These are phyloP conservation scores for Hypholoma fasciculare DNA, from an alignment of 768 basidiomycete genomes.

Conservation along the genomic window DNA sequence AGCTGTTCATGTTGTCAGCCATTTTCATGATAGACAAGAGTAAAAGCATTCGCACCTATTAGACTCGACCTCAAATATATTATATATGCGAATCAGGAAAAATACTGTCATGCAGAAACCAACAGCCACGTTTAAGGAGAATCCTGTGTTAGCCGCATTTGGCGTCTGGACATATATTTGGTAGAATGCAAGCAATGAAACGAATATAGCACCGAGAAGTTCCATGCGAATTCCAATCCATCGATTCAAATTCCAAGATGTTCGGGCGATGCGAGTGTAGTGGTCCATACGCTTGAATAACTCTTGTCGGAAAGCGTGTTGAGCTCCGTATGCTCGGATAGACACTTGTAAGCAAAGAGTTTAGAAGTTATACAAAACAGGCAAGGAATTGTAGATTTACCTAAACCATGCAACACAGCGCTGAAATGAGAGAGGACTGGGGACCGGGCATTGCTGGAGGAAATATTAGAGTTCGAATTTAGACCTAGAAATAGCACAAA, in stretches of 20 bases:
- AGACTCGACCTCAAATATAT: conserved; percentile 42
- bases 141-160: conserved; percentile 43
- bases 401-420: conserved; percentile 51
- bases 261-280: conserved; percentile 43
- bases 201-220: conserved; percentile 54
- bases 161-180: conserved; percentile 45
- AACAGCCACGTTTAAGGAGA: conserved; percentile 59
- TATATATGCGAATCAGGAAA: conserved; percentile 42
- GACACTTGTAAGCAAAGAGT: conserved; percentile 30
- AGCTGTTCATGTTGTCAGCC: conserved; percentile 19
- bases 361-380: background rate
- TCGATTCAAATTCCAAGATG: conserved; percentile 49
- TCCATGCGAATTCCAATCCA: conserved; percentile 55
- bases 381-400: conserved; percentile 21
- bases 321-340: conserved; percentile 64
- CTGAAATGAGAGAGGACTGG: conserved; percentile 19
- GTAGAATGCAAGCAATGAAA: conserved; percentile 50
- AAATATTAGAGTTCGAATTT: background rate
- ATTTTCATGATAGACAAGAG: background rate
- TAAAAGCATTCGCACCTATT: conserved; percentile 17
- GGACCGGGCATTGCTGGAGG: conserved; percentile 17
- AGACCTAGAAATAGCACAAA: background rate
- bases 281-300: conserved; percentile 51
- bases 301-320: conserved; percentile 44
- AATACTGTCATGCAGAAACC: conserved; percentile 58